Base-by-base conservation (phyloP, 2,329 filamentous ascomycete genomes). In the Exserohilum turcica region DNA sequence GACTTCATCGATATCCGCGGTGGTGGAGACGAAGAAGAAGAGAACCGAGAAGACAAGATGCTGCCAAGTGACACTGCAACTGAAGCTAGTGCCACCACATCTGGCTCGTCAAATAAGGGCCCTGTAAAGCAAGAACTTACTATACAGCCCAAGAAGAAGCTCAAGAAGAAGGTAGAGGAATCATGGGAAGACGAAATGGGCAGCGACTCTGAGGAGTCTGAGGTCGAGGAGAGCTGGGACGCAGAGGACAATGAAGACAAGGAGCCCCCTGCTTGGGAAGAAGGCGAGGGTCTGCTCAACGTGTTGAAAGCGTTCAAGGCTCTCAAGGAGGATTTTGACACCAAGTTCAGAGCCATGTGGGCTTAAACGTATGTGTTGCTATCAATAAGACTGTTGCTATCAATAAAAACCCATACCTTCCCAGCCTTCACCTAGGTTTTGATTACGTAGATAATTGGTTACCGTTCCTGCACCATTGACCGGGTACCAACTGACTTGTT, bases 271-370 rank as follows among this genome's bases (percentile, higher is more conserved):
- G 70, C 73, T 24, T 78, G 75, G 74, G 75, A 78, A 27, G 78
- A 79, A 42, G 79, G 76, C 32, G 75, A 72, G 39, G 78, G 77
- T 31, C 65, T 88, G 66, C 63, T 79, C 58, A 80, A 82, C 58
- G 85, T 89, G 19, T 74, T 86, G 12, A 79, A 77, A 62, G 84
- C 84, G 1, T 88, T 89, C 64, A 77, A 76, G 55, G 72, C 79
- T 62, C 66, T 89, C 57, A 81, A 82, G 64, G 74, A 76, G 24
- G 82, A 84, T 51, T 89, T 88, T 68, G 82, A 87, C 58, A 77
- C 78, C 38, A 89, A 87, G 75, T 89, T 89, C 72, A 78, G 68
- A 65, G 81, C 80, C 63, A 80, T 82, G 64, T 86, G 84, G 82
- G 82, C 84, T 68, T 87, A 68, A 24, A 24, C 21, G 21, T 7